phyloP scores from a whole-genome alignment of 2,329 filamentous ascomycete genomes.

The Cytospora leucostoma region DNA sequence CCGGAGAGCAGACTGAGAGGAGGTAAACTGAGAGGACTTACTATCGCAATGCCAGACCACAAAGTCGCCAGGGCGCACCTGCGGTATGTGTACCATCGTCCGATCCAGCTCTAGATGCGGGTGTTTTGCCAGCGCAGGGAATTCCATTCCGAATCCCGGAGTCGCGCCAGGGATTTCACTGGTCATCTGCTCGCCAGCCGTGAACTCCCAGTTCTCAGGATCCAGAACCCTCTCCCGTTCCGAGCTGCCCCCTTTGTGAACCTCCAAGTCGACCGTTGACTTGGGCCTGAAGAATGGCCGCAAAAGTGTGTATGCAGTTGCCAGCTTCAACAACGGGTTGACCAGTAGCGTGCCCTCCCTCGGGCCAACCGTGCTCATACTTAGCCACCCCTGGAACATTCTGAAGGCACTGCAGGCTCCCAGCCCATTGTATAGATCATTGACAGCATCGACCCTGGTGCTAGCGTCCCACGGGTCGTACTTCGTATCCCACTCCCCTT shows the following conservation, averaged over 20 bases:
- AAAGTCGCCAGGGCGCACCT: constrained; percentile 71
- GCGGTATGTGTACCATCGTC: constrained; percentile 72
- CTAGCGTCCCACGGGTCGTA: constrained; percentile 83
- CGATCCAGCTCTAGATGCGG: constrained; percentile 68
- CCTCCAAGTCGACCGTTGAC: constrained; percentile 9
- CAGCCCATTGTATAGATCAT: constrained; percentile 77
- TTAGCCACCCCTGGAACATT: constrained; percentile 88
- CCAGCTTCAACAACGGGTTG: constrained; percentile 73
- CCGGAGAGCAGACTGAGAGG: background rate
- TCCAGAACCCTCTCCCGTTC: constrained; percentile 45
- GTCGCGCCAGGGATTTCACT: constrained; percentile 68
- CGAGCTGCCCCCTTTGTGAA: constrained; percentile 30
- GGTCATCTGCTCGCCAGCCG: constrained; percentile 47
- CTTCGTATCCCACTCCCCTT: constrained; percentile 70
- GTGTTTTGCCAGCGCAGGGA: constrained; percentile 59
- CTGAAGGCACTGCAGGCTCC: constrained; percentile 84
- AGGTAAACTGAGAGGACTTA: constrained; percentile 5
- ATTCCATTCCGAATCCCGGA: constrained; percentile 70
- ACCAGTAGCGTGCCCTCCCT: constrained; percentile 79
- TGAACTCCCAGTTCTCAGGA: constrained; percentile 60
- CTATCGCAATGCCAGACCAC: constrained; percentile 81
- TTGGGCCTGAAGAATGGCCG: constrained; percentile 74
- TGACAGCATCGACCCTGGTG: constrained; percentile 65
- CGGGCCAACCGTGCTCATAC: constrained; percentile 71
- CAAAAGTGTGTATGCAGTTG: constrained; percentile 78